A percentile compares a stretch with the other conserved stretches of the same genome.
phyloP scores from a whole-genome alignment of 139 green algal genomes.

The Eudorina sp. region DNA sequence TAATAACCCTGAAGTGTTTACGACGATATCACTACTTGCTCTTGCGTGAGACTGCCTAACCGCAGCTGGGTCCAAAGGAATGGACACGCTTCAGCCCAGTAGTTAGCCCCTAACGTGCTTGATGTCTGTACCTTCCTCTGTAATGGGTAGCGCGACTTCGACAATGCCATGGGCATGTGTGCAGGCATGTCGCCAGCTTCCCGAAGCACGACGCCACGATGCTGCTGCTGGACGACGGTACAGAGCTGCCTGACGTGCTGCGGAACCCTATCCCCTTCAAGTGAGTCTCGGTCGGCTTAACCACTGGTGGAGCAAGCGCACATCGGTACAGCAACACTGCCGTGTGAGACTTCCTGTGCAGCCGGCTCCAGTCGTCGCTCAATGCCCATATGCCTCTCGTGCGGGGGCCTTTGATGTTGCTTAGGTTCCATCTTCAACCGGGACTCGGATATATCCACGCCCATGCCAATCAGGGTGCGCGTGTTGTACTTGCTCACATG shows the following conservation, averaged over 20 bases:
- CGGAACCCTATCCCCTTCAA: not conserved
- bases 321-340: too few species aligned
- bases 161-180: not conserved
- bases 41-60: not conserved
- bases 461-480: not conserved
- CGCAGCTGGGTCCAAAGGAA: not conserved
- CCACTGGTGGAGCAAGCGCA: not conserved
- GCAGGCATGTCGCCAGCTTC: too few species aligned
- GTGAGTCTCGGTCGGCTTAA: constrained; percentile 2
- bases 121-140: not conserved
- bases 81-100: not conserved
- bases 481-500: constrained; percentile 29
- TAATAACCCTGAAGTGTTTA: not conserved
- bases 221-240: constrained; percentile 28
- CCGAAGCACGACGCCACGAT: constrained; percentile 19
- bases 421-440: not conserved
- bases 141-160: not conserved
- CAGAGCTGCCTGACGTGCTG: too few species aligned
- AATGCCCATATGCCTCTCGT: not conserved
- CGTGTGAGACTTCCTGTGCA: constrained; percentile 15
- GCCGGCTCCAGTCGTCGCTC: constrained; percentile 3
- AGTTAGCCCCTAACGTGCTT: not conserved
- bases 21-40: not conserved
- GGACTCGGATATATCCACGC: not conserved
- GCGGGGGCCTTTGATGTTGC: not conserved